These are phyloP conservation scores for Dendrobium nobile DNA, from an alignment of 106 monocot genomes.

Conservation along the genomic window DNA sequence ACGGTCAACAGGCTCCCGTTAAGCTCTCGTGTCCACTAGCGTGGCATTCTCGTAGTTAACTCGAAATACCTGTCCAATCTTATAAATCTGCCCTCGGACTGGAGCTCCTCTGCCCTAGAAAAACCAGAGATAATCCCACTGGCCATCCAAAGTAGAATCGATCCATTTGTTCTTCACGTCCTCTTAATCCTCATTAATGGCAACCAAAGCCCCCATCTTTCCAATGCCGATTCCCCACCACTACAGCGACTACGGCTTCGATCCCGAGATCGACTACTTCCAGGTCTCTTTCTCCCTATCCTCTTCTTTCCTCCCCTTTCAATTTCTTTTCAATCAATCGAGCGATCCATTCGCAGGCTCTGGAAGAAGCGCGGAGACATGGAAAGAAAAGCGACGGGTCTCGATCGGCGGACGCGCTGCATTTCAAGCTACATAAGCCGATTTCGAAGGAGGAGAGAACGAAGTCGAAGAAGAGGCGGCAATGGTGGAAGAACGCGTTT, in stretches of 20 bases:
- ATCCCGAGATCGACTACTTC: constrained; percentile 53
- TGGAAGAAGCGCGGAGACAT: constrained; percentile 40
- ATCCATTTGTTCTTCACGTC: background rate
- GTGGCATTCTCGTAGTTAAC: background rate
- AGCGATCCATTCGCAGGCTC: background rate
- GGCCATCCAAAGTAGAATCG: background rate
- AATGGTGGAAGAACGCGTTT: constrained; percentile 48
- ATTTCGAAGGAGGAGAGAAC: constrained; percentile 36
- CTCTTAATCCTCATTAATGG: background rate
- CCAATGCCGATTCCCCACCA: constrained; percentile 27
- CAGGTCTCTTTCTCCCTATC: constrained; percentile 24
- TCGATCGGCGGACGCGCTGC: constrained; percentile 32
- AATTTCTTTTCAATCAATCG: background rate
- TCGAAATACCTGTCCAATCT: background rate
- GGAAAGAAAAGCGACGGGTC: constrained; percentile 6
- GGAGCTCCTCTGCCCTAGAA: background rate
- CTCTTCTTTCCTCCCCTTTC: background rate
- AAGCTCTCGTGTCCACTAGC: background rate
- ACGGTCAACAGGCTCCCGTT: background rate
- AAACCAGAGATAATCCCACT: background rate
- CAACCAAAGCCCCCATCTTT: constrained; percentile 32
- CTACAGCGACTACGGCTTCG: constrained; percentile 79
- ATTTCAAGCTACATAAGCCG: constrained; percentile 55
- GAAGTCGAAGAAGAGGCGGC: constrained; percentile 18
- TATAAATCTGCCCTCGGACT: background rate